A percentile compares a stretch with the other conserved stretches of the same genome.
phyloP scores from a whole-genome alignment of 306 rosid genomes.

The Acacia acuminata region DNA sequence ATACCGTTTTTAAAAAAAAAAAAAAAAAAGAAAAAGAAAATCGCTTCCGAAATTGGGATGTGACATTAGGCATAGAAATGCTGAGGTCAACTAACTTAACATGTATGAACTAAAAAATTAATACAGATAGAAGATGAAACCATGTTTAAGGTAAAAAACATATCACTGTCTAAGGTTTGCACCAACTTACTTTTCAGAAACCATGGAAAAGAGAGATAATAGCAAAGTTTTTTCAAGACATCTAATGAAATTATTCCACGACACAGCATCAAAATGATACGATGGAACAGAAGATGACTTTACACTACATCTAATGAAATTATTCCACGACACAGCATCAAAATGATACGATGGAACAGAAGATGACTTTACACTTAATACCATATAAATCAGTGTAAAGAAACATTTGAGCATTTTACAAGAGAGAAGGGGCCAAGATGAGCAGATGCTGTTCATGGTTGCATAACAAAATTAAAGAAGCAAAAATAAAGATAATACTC shows the following conservation, averaged over 20 bases:
- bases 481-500: background rate
- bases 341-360: constrained; percentile 8
- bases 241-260: background rate
- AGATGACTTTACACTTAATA: constrained; percentile 10
- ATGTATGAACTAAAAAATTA: background rate
- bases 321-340: too few relatives aligned
- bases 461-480: constrained; percentile 23
- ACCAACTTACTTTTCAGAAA: constrained; percentile 19
- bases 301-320: too few relatives aligned
- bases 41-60: too few relatives aligned
- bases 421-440: background rate
- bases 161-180: background rate
- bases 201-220: constrained; percentile 17
- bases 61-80: constrained; percentile 1
- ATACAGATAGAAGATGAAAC: background rate
- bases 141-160: background rate
- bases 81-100: background rate
- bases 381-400: constrained; percentile 23
- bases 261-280: constrained; percentile 5
- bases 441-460: background rate
- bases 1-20: too few relatives aligned
- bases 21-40: too few relatives aligned
- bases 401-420: constrained; percentile 11
- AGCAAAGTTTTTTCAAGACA: constrained; percentile 11
- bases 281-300: too few relatives aligned